Conservation (phyloP, 805 yeast genomes). For the Lachancea quebecensis region DNA sequence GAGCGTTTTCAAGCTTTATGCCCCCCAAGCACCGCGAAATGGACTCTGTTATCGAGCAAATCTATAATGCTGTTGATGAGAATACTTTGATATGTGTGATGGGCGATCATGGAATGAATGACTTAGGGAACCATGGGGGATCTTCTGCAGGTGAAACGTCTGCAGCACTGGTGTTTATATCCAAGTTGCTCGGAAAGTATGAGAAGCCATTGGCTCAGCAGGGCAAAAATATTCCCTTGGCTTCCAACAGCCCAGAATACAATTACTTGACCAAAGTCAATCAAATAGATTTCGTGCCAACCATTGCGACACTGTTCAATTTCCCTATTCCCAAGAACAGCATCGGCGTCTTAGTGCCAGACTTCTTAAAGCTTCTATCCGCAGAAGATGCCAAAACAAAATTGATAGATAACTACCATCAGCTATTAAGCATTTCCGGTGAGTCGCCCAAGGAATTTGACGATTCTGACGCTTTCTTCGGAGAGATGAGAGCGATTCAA, state of each 20-base stretch:
- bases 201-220: slow-evolving; percentile 15
- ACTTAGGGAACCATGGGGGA: slow-evolving; percentile 94
- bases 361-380: slow-evolving; percentile 49
- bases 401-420: slow-evolving; percentile 48
- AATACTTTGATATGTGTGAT: slow-evolving; percentile 62
- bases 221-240: slow-evolving; percentile 13
- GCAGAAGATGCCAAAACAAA: slow-evolving; percentile 29
- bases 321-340: slow-evolving; percentile 88
- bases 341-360: slow-evolving; percentile 63
- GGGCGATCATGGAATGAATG: slow-evolving; percentile 98
- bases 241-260: slow-evolving; percentile 37
- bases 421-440: slow-evolving; percentile 35
- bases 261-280: slow-evolving; percentile 52
- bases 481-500: slow-evolving; percentile 44
- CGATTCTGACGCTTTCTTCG: slow-evolving; percentile 21
- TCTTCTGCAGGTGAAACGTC: slow-evolving; percentile 89
- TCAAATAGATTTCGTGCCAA: slow-evolving; percentile 93
- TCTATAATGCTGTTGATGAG: slow-evolving; percentile 43
- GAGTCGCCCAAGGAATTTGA: slow-evolving; percentile 7
- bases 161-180: slow-evolving; percentile 66
- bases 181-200: slow-evolving; percentile 45
- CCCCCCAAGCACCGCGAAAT: slow-evolving; percentile 74
- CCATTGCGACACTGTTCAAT: slow-evolving; percentile 71
- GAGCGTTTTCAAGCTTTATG: slow-evolving; percentile 79
- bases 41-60: slow-evolving; percentile 56